Percentiles rank a stretch among this genome's conserved stretches.
These are phyloP conservation scores for Apiospora malaysiana DNA, from an alignment of 2,329 filamentous ascomycete genomes.

Conservation along the genomic window DNA sequence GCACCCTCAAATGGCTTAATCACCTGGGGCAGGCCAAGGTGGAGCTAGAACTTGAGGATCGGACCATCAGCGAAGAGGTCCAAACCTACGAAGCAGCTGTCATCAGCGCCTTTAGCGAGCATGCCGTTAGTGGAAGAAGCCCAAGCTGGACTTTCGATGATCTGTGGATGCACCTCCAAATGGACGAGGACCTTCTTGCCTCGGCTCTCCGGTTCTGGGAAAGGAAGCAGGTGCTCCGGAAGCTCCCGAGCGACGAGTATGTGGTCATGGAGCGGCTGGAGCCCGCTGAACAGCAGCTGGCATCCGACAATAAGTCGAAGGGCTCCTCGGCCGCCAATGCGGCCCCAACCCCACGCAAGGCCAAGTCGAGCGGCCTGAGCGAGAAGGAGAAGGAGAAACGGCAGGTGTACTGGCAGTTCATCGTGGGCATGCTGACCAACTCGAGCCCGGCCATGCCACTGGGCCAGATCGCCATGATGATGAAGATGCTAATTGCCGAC, in stretches of 20 bases:
- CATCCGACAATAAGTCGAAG: constrained; percentile 22
- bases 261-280: constrained; percentile 71
- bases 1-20: constrained; percentile 89
- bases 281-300: constrained; percentile 39
- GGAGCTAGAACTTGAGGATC: constrained; percentile 82
- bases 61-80: constrained; percentile 73
- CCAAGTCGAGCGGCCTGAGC: constrained; percentile 55
- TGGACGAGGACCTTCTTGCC: constrained; percentile 75
- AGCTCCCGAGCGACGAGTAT: constrained; percentile 60
- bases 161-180: constrained; percentile 62
- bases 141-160: constrained; percentile 56
- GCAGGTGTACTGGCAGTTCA: constrained; percentile 86
- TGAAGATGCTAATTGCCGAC: constrained; percentile 88
- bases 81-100: constrained; percentile 87
- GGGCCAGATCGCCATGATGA: constrained; percentile 86
- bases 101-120: constrained; percentile 74
- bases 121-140: constrained; percentile 35
- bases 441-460: constrained; percentile 81
- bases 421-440: constrained; percentile 94
- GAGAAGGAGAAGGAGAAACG: constrained; percentile 67
- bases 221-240: constrained; percentile 69
- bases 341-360: constrained; percentile 54
- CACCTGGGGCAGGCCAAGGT: constrained; percentile 81
- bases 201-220: constrained; percentile 75
- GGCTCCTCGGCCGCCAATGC: constrained; percentile 31